Evolutionary conservation across 805 yeast species (phyloP).

Genomic region (Teunomyces panamensis): DNA sequence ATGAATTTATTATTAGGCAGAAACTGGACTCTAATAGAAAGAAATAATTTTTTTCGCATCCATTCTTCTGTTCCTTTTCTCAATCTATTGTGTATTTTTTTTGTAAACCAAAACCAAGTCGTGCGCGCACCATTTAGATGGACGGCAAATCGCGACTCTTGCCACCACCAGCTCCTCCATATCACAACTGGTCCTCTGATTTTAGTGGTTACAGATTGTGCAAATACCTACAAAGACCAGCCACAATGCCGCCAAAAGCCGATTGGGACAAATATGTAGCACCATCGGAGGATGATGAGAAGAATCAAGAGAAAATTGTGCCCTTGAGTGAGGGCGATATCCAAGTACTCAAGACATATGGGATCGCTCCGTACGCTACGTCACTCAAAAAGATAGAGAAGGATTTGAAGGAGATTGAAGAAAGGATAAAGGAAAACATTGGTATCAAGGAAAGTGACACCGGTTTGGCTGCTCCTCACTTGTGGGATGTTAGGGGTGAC

Average conservation of each 20-base stretch:
- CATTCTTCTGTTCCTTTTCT: not conserved
- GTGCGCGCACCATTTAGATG: not conserved
- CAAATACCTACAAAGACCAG: not conserved
- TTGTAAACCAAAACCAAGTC: not conserved
- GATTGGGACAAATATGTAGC: conserved; percentile 98
- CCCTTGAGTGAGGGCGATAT: conserved; percentile 96
- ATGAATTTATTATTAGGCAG: not conserved
- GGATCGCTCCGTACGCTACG: conserved; percentile 93
- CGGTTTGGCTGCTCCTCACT: conserved; percentile 93
- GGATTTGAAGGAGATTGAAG: conserved; percentile 81
- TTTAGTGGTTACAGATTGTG: not conserved
- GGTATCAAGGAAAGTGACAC: conserved; percentile 96
- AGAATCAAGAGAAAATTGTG: conserved; percentile 66
- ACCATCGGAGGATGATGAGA: conserved; percentile 69
- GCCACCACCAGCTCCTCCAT: not conserved
- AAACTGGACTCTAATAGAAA: too few relatives aligned
- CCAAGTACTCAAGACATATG: conserved; percentile 94
- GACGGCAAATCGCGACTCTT: not conserved
- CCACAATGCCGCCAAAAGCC: conserved; percentile 87
- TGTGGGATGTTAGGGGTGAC: conserved; percentile 98
- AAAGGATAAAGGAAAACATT: conserved; percentile 87
- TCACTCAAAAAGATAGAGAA: conserved; percentile 78
- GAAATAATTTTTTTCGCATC: not conserved
- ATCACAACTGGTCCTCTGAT: not conserved
- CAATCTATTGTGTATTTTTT: too few relatives aligned